A percentile compares a stretch with the other conserved stretches of the same genome.
Conservation (phyloP, 2,329 filamentous ascomycete genomes). For the Zalaria obscura region DNA sequence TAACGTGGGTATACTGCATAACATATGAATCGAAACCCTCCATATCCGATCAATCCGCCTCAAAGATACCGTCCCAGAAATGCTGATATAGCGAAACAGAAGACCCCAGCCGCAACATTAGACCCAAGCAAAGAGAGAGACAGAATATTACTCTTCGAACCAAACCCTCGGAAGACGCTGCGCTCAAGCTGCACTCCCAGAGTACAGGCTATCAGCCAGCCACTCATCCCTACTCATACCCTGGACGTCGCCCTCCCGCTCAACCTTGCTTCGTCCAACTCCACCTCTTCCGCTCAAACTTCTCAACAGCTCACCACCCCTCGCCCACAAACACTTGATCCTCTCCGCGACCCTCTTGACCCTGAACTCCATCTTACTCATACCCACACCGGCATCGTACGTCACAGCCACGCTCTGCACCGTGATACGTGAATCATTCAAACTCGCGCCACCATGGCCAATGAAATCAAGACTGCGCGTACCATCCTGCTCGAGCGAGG, state of each 20-base stretch:
- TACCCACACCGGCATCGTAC: slow-evolving; percentile 18
- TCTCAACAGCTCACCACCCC: slow-evolving; percentile 18
- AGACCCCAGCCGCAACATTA: too few relatives aligned
- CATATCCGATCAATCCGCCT: too few relatives aligned
- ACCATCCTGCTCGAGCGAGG: slow-evolving; percentile 7
- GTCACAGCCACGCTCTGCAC: slow-evolving; percentile 4
- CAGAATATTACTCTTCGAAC: too few relatives aligned
- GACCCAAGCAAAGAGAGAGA: too few relatives aligned
- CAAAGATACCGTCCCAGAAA: too few relatives aligned
- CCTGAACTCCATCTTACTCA: slow-evolving; percentile 24
- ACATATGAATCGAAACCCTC: too few relatives aligned
- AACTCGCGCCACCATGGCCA: slow-evolving; percentile 9
- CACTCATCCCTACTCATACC: slow-evolving; percentile 9
- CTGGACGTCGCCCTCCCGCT: slow-evolving; percentile 1
- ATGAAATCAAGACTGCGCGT: slow-evolving; percentile 1
- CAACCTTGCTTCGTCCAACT: slow-evolving; percentile 1
- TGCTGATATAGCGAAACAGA: too few relatives aligned
- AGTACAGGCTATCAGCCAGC: slow-evolving; percentile 10
- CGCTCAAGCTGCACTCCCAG: background rate
- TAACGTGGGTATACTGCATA: too few relatives aligned
- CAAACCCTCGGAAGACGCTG: too few relatives aligned
- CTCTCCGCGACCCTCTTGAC: slow-evolving; percentile 25
- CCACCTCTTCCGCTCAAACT: slow-evolving; percentile 2
- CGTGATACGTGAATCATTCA: slow-evolving; percentile 7
- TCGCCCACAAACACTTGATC: slow-evolving; percentile 19